Conservation (phyloP, 208 protist genomes). For the Balamuthia mandrillaris region DNA sequence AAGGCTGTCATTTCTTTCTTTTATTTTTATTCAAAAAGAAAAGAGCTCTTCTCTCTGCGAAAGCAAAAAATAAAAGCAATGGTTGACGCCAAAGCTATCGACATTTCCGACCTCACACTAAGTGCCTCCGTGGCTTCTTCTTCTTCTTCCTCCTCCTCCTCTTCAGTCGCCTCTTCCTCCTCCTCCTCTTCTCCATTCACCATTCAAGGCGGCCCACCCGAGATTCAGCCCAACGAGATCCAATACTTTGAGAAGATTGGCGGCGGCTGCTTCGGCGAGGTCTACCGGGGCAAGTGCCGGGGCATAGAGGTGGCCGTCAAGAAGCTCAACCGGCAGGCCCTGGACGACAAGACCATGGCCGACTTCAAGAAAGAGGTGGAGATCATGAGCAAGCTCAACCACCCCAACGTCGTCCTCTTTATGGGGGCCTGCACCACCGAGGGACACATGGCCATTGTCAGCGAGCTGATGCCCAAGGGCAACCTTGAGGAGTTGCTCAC, state of each 20-base stretch:
- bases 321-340: background rate
- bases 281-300: background rate
- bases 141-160: no score
- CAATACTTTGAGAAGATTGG: background rate
- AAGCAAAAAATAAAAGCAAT: no score
- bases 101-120: no score
- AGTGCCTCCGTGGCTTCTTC: background rate
- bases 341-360: background rate
- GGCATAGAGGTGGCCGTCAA: slow-evolving; percentile 31
- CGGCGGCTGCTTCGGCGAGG: slow-evolving; percentile 20
- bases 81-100: no score
- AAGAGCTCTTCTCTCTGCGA: no score
- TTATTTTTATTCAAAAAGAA: no score
- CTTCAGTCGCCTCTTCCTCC: background rate
- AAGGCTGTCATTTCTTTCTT: no score
- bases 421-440: slow-evolving; percentile 48
- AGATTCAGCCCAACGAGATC: slow-evolving; percentile 8
- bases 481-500: no score
- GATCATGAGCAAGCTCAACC: slow-evolving; percentile 52
- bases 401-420: slow-evolving; percentile 64
- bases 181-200: background rate
- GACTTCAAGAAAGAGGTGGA: slow-evolving; percentile 53
- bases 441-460: slow-evolving; percentile 25
- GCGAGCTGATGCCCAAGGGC: no score
- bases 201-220: background rate